Percentiles rank a stretch among this genome's conserved stretches.
phyloP scores from a whole-genome alignment of 2,329 filamentous ascomycete species.

The Ophiostoma ulmi region DNA sequence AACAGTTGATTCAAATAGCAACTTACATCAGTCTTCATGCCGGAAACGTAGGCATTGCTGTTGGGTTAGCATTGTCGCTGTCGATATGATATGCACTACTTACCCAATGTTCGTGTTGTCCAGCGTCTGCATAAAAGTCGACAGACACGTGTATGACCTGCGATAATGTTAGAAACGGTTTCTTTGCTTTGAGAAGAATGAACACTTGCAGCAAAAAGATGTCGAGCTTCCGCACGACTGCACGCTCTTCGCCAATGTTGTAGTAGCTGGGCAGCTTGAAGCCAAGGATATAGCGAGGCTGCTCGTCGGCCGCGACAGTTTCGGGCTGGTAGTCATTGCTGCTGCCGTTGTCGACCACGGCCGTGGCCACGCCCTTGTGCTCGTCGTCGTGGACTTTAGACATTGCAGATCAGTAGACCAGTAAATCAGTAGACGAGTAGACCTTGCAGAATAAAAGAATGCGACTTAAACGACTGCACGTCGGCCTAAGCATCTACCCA shows the following conservation, averaged over 20 bases:
- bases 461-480: background rate
- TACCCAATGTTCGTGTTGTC: background rate
- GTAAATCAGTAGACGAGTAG: no score
- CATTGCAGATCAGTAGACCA: background rate
- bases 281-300: background rate
- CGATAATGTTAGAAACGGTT: background rate
- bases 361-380: background rate
- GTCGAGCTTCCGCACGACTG: background rate
- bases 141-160: background rate
- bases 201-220: background rate
- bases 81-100: background rate
- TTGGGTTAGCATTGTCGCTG: background rate
- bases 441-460: background rate
- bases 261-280: background rate
- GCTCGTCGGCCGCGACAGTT: background rate
- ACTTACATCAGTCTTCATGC: conserved; percentile 2
- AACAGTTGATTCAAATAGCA: background rate
- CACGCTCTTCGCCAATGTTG: background rate
- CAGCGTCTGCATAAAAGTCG: background rate
- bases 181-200: background rate
- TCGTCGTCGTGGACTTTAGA: background rate
- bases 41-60: background rate
- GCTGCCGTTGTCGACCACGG: background rate
- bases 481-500: background rate
- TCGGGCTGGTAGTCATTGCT: background rate